Base-by-base conservation (phyloP, 2,329 filamentous ascomycete genomes). In the Magnaporthales sp. region DNA sequence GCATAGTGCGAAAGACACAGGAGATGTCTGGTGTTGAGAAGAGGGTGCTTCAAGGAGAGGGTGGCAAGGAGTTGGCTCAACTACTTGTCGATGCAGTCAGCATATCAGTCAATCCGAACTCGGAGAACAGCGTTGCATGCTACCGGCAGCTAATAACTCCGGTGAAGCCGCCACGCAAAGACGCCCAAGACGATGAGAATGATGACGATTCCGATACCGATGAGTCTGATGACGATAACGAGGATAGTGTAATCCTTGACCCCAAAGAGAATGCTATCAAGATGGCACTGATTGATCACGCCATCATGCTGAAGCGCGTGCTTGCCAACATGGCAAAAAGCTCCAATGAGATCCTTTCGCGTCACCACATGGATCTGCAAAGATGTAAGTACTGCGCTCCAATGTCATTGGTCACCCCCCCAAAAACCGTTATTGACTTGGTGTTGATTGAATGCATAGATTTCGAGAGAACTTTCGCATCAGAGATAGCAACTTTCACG, bases 231-330 rank as follows among this genome's bases (percentile, higher is more conserved):
- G 38, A 54, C 9, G 31, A 29, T 15, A n/a, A 19, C 19, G 38
- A 54, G 5, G 24, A 46, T 5, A 22, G 10, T 24, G 75, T 81
- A 26, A 80, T 86, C 68, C 75, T 87, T 4, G 78, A 80, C 26
- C 80, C 85, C 0, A 83, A 93, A 72, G 89, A 96, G 70, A 91
- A 86, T 63, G 91, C 93, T 1, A 87, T 98, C 70, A 90, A 90
- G 73, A 91, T 93, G 75, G 91, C 92, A 0, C 83, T 98, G 31
- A 85, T 96, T 58, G 95, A 98, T 73, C 93, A 98, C 76, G 92
- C 92, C 2, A 85, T 96, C 68, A 89, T 92, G 76, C 88, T 98
- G 72, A 93, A 94, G 79, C 88, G 92, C 70, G 94, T 92, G 72
- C 78, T 98, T 69, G 82, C 82, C 4, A 83, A 88, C 71, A 91